These are phyloP conservation scores for Hemisphaericaspora xylanilytica DNA, from an alignment of 1,139 yeast species.

Conservation along the genomic window DNA sequence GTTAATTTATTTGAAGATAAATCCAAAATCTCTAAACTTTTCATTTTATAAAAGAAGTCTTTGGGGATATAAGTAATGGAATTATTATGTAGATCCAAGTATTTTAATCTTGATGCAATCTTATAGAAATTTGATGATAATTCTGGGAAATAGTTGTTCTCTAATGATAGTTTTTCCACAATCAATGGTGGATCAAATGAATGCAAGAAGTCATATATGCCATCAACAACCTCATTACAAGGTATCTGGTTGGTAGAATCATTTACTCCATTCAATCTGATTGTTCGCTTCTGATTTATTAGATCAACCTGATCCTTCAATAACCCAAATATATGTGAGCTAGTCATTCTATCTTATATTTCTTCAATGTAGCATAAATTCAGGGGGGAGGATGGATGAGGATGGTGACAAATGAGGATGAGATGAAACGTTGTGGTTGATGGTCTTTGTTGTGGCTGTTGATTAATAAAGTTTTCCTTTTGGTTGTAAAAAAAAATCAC, in stretches of 20 bases:
- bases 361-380: not conserved
- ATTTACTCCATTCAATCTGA: conserved; percentile 20
- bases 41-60: conserved; percentile 26
- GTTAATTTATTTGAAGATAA: conserved; percentile 56
- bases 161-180: conserved; percentile 54
- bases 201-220: conserved; percentile 24
- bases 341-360: conserved; percentile 1
- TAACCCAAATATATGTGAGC: conserved; percentile 8
- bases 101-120: conserved; percentile 48
- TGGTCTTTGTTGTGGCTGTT: not conserved
- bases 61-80: conserved; percentile 52
- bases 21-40: conserved; percentile 62
- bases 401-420: too few relatives aligned
- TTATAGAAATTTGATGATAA: conserved; percentile 49
- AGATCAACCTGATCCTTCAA: conserved; percentile 28
- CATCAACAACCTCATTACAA: conserved; percentile 24
- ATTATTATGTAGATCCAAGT: conserved; percentile 68
- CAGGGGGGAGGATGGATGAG: not conserved
- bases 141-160: conserved; percentile 46
- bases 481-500: not conserved
- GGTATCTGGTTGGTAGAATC: conserved; percentile 1
- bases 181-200: conserved; percentile 33
- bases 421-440: not conserved
- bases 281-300: conserved; percentile 20
- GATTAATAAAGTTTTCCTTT: not conserved